phyloP scores from a whole-genome alignment of 2,329 filamentous ascomycete genomes.

The Fusarium oxysporum region DNA sequence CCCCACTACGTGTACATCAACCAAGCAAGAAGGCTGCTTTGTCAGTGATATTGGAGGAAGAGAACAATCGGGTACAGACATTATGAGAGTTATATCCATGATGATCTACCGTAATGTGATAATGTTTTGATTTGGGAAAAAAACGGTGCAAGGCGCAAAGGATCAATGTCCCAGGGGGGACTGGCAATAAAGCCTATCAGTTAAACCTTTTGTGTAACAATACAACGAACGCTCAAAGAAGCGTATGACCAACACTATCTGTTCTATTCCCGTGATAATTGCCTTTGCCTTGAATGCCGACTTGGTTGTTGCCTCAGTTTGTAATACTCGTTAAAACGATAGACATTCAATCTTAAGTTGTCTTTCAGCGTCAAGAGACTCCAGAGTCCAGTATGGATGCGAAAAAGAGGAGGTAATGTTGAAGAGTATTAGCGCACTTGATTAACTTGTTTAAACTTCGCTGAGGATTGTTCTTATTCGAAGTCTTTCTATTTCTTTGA shows the following conservation, averaged over 20 bases:
- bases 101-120: conserved; percentile 38
- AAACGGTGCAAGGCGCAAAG: conserved; percentile 34
- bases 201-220: conserved; percentile 40
- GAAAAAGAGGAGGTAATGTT: too few species aligned
- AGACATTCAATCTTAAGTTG: too few species aligned
- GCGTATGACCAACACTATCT: conserved; percentile 12
- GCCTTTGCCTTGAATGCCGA: too few species aligned
- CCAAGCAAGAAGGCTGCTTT: conserved; percentile 41
- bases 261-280: background rate
- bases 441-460: too few species aligned
- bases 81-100: conserved; percentile 29
- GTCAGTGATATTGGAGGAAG: conserved; percentile 36
- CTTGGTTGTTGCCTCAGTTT: background rate
- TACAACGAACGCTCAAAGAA: conserved; percentile 39
- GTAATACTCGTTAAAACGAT: too few species aligned
- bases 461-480: background rate
- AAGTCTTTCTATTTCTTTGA: background rate
- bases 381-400: too few species aligned
- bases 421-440: too few species aligned
- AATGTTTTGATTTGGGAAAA: conserved; percentile 21
- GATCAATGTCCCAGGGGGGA: conserved; percentile 35
- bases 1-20: conserved; percentile 32
- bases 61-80: conserved; percentile 32
- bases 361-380: too few species aligned
- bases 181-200: conserved; percentile 23